Base-by-base conservation (phyloP, 2,329 filamentous ascomycete species). In the Mycosphaerella arachidis region DNA sequence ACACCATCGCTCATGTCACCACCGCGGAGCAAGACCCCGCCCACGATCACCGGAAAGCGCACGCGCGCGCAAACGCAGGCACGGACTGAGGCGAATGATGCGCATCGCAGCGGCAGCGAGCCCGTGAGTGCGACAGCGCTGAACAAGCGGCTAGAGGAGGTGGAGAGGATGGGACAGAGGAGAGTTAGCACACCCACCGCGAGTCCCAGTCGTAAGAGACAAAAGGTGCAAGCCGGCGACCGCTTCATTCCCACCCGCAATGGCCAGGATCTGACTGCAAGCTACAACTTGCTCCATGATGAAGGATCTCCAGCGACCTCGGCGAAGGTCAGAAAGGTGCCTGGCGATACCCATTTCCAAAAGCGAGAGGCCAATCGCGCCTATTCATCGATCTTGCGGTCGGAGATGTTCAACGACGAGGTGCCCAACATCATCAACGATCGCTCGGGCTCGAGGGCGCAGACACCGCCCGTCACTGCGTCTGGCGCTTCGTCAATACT, bases 161-260 rank as follows among this genome's bases (percentile, higher is more conserved):
- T 85, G 64, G 84, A 87, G 66, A 81, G 85, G 59, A 80, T 79
- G 12, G 82, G 82, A n/a, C 79, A 79, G 61, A 77, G 79, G 51
- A 76, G 84, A 57, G 68, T 85, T 65, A 80, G 81, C 58, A 88
- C 86, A 31, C 86, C 86, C 4, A 82, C 79, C 48, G 81, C 83
- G 31, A 89, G 86, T 72, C 86, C 87, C 4, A 87, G 85, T 72
- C 79, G 87, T 62, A 90, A 90, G 75, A 80, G 86, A 64, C 86
- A 87, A 72, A 80, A 86, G 63, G 78, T 88, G 18, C 87, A 89
- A 70, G 62, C 60, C 55, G 77, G 80, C 64, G 70, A 59, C 72
- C 96, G 94, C 70, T 99, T 99, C 73, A 97, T 99, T 67, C 94
- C 94, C 30, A 95, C 94, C 68, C 86, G 94, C 46, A 88, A 92